Base-by-base conservation (phyloP, 371 early-diverging fungal species). In the Zopfochytrium polystomum region DNA sequence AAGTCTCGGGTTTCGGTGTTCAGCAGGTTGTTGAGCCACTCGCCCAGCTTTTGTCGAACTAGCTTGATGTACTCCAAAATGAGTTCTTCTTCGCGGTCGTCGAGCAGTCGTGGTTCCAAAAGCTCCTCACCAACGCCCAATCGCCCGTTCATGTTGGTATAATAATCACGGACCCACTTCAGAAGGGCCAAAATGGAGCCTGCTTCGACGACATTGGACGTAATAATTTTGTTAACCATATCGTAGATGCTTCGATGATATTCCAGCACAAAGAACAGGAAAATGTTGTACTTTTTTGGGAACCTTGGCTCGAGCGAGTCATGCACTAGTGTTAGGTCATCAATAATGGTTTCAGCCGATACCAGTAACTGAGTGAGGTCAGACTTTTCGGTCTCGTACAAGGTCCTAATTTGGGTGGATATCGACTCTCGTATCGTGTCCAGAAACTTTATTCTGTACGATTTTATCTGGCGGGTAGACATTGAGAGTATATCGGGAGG, bases 1-100 rank as follows among this genome's bases (percentile, higher is more conserved):
- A 96, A 98, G 29, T 88, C 87, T 15, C 75, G 76, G n/a, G 89
- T 85, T 63, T 93, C 94, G 15, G 84, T 77, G 25, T 80, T 76
- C 82, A 96, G 85, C 56, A 96, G 73, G 69, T 94, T 95, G 44
- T 78, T 77, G 23, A 90, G 81, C 97, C 97, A 96, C 75, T 96
- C 92, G 42, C 83, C 76, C 22, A 96, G 79, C 68, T 90, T 95
- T 44, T 67, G 72, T 1, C 87, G 82, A 1, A 93, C 90, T n/a
- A 98, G 71, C 30, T 87, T 85, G 27, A 98, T 81, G 63, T 94
- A 96, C 50, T 89, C 88, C 34, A 87, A 84, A 34, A 92, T 82
- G 64, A 96, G 74, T 45, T 81, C 83, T 30, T 92, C 89, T 69
- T 98, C 96, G 33, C 90, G 85, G 29, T 92, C 96, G 74, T 94